Evolutionary conservation across 2,329 filamentous ascomycete genomes (phyloP).

Genomic region (Scedosporium boydii): DNA sequence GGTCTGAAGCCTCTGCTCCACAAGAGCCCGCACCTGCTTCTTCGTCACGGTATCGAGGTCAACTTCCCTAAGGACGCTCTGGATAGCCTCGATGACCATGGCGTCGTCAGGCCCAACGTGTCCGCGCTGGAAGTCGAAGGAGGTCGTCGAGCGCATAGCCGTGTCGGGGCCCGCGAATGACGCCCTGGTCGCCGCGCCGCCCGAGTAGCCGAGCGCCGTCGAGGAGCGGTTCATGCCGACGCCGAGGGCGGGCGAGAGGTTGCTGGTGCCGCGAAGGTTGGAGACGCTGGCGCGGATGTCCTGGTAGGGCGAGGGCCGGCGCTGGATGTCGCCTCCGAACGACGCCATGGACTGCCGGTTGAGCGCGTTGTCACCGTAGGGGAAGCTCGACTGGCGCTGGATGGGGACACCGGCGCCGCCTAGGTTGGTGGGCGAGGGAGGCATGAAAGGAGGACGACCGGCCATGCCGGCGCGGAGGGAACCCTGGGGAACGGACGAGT

Average conservation of each 20-base stretch:
- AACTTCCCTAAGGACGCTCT: constrained; percentile 72
- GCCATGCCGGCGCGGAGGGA: constrained; percentile 67
- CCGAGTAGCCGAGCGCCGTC: constrained; percentile 35
- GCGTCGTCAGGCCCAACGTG: constrained; percentile 64
- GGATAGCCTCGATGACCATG: constrained; percentile 76
- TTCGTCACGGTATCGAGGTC: constrained; percentile 97
- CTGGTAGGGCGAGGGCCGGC: constrained; percentile 48
- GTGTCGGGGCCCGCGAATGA: constrained; percentile 30
- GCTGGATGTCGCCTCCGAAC: constrained; percentile 41
- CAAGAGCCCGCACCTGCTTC: constrained; percentile 86
- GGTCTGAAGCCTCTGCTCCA: constrained; percentile 87
- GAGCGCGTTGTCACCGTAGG: constrained; percentile 38
- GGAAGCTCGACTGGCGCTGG: constrained; percentile 31
- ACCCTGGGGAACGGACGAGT: constrained; percentile 82
- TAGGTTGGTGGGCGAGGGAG: constrained; percentile 66
- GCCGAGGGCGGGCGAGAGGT: constrained; percentile 34
- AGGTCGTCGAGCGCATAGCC: constrained; percentile 37
- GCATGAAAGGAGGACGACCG: constrained; percentile 64
- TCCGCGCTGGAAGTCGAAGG: constrained; percentile 53
- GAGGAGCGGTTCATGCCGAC: constrained; percentile 28
- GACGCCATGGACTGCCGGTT: constrained; percentile 67
- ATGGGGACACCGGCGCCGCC: constrained; percentile 30
- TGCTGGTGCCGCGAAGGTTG: constrained; percentile 42
- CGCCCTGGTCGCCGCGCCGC: constrained; percentile 30
- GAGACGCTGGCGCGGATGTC: constrained; percentile 54